Conservation (phyloP, 2,329 filamentous ascomycete genomes). For the Dactylellina haptotyla region DNA sequence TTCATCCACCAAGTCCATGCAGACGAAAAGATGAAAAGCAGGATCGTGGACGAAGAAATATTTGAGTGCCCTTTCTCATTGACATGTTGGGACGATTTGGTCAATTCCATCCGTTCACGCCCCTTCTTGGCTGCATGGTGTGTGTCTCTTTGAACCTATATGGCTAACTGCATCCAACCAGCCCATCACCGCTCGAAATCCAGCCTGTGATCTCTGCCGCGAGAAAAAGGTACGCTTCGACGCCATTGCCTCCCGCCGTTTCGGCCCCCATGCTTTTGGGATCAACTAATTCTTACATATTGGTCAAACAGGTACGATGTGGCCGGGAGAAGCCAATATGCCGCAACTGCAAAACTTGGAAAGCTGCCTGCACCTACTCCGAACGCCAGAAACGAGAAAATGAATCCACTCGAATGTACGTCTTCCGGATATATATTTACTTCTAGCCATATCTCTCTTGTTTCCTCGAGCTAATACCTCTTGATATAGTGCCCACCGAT, state of each 20-base stretch:
- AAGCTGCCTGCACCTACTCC: slow-evolving; percentile 57
- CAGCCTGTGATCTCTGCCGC: slow-evolving; percentile 58
- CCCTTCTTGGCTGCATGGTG: slow-evolving; percentile 22
- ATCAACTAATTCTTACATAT: background rate
- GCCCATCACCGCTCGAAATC: slow-evolving; percentile 56
- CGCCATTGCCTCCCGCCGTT: slow-evolving; percentile 12
- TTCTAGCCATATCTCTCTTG: background rate
- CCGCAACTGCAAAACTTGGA: slow-evolving; percentile 58
- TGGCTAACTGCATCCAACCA: slow-evolving; percentile 31
- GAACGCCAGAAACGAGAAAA: slow-evolving; percentile 58
- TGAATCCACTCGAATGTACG: slow-evolving; percentile 57
- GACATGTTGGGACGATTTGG: background rate
- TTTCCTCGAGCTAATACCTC: background rate
- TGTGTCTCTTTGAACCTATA: slow-evolving; percentile 3
- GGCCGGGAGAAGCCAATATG: slow-evolving; percentile 58
- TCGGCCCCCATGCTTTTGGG: background rate
- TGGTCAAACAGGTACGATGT: slow-evolving; percentile 56
- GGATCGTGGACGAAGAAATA: too few relatives aligned
- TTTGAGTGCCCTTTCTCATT: too few relatives aligned
- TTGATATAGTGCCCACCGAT: slow-evolving; percentile 56
- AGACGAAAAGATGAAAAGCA: background rate
- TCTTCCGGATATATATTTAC: background rate
- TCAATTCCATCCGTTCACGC: slow-evolving; percentile 7
- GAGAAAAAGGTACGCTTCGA: slow-evolving; percentile 57
- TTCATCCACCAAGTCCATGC: slow-evolving; percentile 1